phyloP scores from a whole-genome alignment of 441 rosid genomes.

The Manihot esculenta region DNA sequence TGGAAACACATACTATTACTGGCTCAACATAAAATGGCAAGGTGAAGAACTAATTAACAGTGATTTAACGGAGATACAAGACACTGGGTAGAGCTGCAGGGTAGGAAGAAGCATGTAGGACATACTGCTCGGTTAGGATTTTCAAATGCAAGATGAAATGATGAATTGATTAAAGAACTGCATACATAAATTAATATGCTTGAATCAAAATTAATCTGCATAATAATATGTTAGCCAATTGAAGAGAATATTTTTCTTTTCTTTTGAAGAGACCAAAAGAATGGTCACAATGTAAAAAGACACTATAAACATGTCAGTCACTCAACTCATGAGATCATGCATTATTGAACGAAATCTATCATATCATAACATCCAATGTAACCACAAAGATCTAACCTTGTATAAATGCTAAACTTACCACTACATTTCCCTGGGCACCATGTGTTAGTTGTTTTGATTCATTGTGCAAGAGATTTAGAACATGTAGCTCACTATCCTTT shows the following conservation, averaged over 20 bases:
- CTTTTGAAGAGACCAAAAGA: background rate
- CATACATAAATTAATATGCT: background rate
- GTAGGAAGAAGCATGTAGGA: conserved; percentile 3
- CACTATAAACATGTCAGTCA: background rate
- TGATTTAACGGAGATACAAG: background rate
- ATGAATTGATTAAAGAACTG: background rate
- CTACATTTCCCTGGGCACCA: conserved; percentile 55
- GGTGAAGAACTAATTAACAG: background rate
- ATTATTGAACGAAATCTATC: background rate
- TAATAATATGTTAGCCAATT: background rate
- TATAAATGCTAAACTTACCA: conserved; percentile 49
- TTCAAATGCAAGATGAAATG: background rate
- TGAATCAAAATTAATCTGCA: background rate
- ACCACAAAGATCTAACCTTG: background rate
- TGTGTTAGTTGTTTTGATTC: conserved; percentile 64
- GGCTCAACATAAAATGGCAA: background rate
- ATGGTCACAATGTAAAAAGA: conserved; percentile 2
- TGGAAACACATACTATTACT: background rate
- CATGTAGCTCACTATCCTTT: conserved; percentile 70
- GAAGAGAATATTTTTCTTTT: background rate
- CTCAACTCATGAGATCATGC: background rate
- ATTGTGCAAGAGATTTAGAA: conserved; percentile 51
- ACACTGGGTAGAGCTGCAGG: background rate
- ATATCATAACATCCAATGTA: background rate
- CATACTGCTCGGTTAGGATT: background rate